Evolutionary conservation across 129 eudicot species (phyloP).

Genomic region (Helianthus tuberosus): DNA sequence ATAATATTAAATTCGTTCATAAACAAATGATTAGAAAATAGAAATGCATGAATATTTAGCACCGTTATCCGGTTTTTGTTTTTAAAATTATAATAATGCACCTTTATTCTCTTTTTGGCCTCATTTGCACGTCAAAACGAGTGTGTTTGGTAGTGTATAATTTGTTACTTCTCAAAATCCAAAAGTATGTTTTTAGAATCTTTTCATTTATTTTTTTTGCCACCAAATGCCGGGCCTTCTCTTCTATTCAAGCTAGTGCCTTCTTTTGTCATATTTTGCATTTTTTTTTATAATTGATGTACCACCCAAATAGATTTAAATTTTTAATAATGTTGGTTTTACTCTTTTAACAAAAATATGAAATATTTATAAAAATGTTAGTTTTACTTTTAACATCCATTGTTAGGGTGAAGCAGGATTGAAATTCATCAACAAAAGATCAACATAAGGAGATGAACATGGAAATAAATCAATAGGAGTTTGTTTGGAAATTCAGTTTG

Average conservation of each 20-base stretch:
- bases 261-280: slow-evolving; percentile 33
- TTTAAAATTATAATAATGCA: neutral
- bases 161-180: slow-evolving; percentile 1
- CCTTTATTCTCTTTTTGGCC: slow-evolving; percentile 36
- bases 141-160: slow-evolving; percentile 38
- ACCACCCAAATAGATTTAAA: slow-evolving; percentile 25
- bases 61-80: slow-evolving; percentile 22
- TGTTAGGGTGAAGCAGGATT: too few species aligned
- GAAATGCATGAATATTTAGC: slow-evolving; percentile 20
- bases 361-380: too few species aligned
- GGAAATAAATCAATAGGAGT: too few species aligned
- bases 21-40: slow-evolving; percentile 22
- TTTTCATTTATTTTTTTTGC: slow-evolving; percentile 21
- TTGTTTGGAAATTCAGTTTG: too few species aligned
- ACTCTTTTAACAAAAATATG: too few species aligned
- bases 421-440: too few species aligned
- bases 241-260: slow-evolving; percentile 28
- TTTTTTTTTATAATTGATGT: neutral
- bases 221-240: neutral
- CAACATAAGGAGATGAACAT: too few species aligned
- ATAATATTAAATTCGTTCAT: slow-evolving; percentile 4
- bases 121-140: slow-evolving; percentile 27
- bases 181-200: slow-evolving; percentile 19
- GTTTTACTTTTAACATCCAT: too few species aligned
- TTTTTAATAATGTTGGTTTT: too few species aligned